These are phyloP conservation scores for Raphanus raphanistrum DNA, from an alignment of 345 rosid species.

Conservation along the genomic window DNA sequence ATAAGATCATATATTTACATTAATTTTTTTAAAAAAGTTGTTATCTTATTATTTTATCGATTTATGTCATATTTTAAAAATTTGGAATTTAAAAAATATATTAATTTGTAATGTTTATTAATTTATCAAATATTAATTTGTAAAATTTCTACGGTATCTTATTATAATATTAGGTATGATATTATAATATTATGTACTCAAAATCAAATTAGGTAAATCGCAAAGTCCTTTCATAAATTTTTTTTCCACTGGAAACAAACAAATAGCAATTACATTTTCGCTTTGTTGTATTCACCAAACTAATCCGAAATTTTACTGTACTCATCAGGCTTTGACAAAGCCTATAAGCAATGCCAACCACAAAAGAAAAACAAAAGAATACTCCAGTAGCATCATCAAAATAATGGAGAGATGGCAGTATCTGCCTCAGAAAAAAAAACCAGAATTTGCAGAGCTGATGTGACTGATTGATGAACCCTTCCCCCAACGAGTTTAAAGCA, in stretches of 20 bases:
- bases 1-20: no score
- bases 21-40: no score
- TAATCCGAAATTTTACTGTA: conserved; percentile 26
- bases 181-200: no score
- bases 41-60: no score
- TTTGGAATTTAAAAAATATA: no score
- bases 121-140: no score
- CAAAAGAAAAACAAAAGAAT: conserved; percentile 9
- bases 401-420: conserved; percentile 13
- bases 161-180: no score
- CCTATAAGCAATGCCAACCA: conserved; percentile 22
- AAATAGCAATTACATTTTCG: conserved; percentile 20
- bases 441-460: conserved; percentile 13
- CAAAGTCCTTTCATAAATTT: background rate
- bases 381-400: conserved; percentile 13
- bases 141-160: no score
- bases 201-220: background rate
- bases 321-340: conserved; percentile 27
- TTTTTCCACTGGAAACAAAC: background rate
- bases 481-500: conserved; percentile 1
- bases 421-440: conserved; percentile 24
- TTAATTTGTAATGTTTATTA: no score
- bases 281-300: conserved; percentile 33
- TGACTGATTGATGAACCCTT: conserved; percentile 2
- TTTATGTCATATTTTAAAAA: no score